phyloP scores from a whole-genome alignment of 768 basidiomycete genomes.

The Xerocomus spinulosus region DNA sequence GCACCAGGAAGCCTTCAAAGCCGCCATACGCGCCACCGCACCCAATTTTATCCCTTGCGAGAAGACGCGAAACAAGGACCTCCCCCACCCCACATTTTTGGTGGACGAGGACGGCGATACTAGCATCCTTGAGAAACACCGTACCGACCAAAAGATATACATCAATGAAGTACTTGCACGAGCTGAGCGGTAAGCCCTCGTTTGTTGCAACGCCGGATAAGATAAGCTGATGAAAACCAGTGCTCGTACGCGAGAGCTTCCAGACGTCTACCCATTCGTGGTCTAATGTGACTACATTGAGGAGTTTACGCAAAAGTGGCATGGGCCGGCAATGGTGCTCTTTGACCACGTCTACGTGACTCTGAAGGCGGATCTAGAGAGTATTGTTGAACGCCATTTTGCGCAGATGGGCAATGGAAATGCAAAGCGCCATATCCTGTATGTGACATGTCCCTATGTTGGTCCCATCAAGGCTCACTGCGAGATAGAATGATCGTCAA shows the following conservation, averaged over 20 bases:
- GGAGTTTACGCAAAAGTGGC: conserved; percentile 45
- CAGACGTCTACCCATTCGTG: conserved; percentile 60
- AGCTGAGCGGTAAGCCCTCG: conserved; percentile 43
- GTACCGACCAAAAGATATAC: conserved; percentile 30
- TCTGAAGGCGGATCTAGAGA: conserved; percentile 37
- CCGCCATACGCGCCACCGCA: conserved; percentile 46
- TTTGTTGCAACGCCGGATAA: not conserved
- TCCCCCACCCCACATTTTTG: conserved; percentile 30
- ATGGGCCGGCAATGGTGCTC: conserved; percentile 40
- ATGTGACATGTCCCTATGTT: conserved; percentile 12
- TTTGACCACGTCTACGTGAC: conserved; percentile 38
- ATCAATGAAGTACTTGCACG: conserved; percentile 49
- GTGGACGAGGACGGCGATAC: conserved; percentile 36
- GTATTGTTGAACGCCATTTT: conserved; percentile 49
- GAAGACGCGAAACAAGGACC: conserved; percentile 2
- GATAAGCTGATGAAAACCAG: conserved; percentile 32
- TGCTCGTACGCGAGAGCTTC: conserved; percentile 66
- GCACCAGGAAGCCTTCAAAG: conserved; percentile 43
- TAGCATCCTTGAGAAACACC: not conserved
- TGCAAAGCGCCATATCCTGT: conserved; percentile 36
- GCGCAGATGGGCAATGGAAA: conserved; percentile 46
- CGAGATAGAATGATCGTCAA: conserved; percentile 43
- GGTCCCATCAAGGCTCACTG: not conserved
- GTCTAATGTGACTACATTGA: conserved; percentile 51
- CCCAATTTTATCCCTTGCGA: conserved; percentile 56